A percentile compares a stretch with the other conserved stretches of the same genome.
phyloP scores from a whole-genome alignment of 768 basidiomycete genomes.

The Rubroboletus satanas region DNA sequence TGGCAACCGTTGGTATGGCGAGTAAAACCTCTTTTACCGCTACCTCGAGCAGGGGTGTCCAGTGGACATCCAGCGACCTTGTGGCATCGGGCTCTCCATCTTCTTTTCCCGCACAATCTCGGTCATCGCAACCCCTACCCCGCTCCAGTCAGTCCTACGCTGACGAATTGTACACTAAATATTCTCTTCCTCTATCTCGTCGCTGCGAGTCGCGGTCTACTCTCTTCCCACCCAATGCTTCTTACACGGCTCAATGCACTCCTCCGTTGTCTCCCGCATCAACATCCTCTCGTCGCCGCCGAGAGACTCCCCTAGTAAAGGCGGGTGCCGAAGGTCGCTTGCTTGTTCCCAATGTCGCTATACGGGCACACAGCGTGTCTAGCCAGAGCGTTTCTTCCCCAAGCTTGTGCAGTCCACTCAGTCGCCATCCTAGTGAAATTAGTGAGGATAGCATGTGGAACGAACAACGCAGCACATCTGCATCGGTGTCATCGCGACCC shows the following conservation, averaged over 20 bases:
- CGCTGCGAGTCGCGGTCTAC: constrained; percentile 50
- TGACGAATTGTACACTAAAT: constrained; percentile 53
- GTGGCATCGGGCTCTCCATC: constrained; percentile 18
- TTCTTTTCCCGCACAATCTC: constrained; percentile 25
- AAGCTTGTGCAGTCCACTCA: constrained; percentile 37
- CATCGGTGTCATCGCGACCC: constrained; percentile 36
- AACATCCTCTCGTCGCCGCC: constrained; percentile 35
- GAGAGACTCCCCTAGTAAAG: constrained; percentile 54
- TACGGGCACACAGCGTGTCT: constrained; percentile 33
- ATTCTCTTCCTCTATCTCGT: constrained; percentile 53
- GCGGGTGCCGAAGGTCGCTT: constrained; percentile 63
- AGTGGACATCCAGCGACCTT: constrained; percentile 42
- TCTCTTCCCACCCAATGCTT: constrained; percentile 32
- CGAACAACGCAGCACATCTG: constrained; percentile 21
- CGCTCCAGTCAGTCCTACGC: constrained; percentile 32
- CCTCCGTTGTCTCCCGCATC: constrained; percentile 36
- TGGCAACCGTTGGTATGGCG: constrained; percentile 27
- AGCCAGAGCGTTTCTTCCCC: constrained; percentile 29
- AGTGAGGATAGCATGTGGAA: constrained; percentile 35
- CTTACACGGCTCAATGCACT: constrained; percentile 36
- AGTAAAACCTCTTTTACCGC: constrained; percentile 45
- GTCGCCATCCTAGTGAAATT: constrained; percentile 38
- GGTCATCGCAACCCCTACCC: constrained; percentile 21
- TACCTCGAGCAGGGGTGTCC: constrained; percentile 48
- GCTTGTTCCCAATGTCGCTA: constrained; percentile 46